Base-by-base conservation (phyloP, 176 grass and related monocot genomes). In the Rhynchospora tenuis region DNA sequence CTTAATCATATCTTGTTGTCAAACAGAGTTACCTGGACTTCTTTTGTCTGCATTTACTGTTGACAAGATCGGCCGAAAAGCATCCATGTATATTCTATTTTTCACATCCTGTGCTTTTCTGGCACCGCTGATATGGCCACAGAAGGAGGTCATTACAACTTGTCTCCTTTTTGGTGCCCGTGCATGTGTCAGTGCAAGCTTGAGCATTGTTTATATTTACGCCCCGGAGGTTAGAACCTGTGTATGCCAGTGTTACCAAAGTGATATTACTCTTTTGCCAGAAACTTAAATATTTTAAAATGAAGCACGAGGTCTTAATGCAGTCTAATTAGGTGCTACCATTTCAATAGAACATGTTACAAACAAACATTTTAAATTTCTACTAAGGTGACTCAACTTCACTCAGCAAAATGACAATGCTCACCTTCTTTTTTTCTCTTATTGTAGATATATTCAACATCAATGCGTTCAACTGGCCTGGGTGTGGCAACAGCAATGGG, bases 361-460 rank as follows among this genome's bases (percentile, higher is more conserved):
- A 33, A 33, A 33, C 31, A 33, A 33, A 33, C 31, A 33, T 33
- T 33, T 33, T 33, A 33, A 33, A 33, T 33, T 33, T 71, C 13
- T 31, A 76, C 1, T 55, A 33, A 33, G 31, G 31, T 33, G 6
- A 3, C 31, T 33, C 31, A 33, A 33, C 31, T 33, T 33, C 31
- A 33, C 31, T 33, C 31, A 33, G 3, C 31, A 33, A 33, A 33
- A 33, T 33, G 31, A 3, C 31, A 33, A 33, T 50, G 31, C 31
- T 52, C 28, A 3, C 16, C 9, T 52, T 76, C 17, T 15, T 54
- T 1, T 26, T 70, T 50, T 8, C 6, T 28, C 28, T 67, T 7
- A 57, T 4, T 84, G 0, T 64, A 97, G 94, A 73, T 94, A 57
- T 97, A 97, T n/a, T 90, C 91, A 20, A 94, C 94, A 17, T 85